These are phyloP conservation scores for Taiwanofungus camphoratus DNA, from an alignment of 1,284 basidiomycete species.

Conservation along the genomic window DNA sequence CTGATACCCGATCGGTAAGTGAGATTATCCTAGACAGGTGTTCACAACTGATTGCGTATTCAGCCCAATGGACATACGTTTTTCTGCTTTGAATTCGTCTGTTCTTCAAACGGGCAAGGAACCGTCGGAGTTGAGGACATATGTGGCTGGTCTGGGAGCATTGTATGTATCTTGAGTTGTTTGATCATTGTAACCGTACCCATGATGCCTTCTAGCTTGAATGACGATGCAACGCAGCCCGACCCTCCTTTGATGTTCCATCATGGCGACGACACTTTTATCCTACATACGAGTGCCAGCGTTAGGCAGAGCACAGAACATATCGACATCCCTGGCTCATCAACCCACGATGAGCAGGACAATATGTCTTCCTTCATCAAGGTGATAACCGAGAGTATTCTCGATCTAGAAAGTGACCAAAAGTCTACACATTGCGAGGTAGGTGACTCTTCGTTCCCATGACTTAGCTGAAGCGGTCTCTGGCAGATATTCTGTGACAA, in stretches of 20 bases:
- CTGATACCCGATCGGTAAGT: constrained; percentile 56
- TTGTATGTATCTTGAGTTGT: constrained; percentile 36
- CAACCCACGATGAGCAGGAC: background rate
- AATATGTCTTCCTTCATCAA: constrained; percentile 7
- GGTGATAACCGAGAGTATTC: constrained; percentile 25
- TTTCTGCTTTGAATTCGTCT: constrained; percentile 34
- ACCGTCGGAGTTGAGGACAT: constrained; percentile 40
- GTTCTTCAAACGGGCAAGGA: constrained; percentile 26
- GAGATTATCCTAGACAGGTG: background rate
- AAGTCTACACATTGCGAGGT: constrained; percentile 54
- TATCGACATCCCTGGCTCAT: background rate
- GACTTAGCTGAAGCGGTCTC: background rate
- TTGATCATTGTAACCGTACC: background rate
- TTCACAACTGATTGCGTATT: background rate
- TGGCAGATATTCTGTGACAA: constrained; percentile 44
- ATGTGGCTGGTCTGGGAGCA: constrained; percentile 33
- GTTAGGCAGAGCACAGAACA: constrained; percentile 42
- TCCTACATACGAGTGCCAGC: constrained; percentile 44
- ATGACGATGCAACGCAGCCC: constrained; percentile 32
- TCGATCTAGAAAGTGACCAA: constrained; percentile 53
- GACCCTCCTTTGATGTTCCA: constrained; percentile 46
- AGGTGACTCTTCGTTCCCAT: constrained; percentile 10
- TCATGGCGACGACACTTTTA: constrained; percentile 37
- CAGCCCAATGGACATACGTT: constrained; percentile 29
- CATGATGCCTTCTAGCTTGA: constrained; percentile 26